These are phyloP conservation scores for Mycena olivaceomarginata DNA, from an alignment of 768 basidiomycete species.

Conservation along the genomic window DNA sequence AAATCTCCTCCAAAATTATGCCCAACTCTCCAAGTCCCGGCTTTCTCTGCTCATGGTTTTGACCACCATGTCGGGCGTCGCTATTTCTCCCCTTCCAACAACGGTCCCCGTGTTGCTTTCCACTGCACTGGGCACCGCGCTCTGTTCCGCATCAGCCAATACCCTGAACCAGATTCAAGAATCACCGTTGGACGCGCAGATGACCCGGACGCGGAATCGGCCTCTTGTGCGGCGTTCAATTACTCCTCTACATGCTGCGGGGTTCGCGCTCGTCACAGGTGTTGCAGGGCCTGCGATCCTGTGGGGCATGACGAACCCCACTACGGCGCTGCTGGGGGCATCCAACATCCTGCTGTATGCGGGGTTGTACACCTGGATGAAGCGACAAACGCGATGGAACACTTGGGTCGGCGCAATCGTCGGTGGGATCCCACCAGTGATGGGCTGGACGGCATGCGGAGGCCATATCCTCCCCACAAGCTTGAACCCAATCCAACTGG, in stretches of 20 bases:
- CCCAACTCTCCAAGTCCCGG: constrained; percentile 88
- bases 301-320: constrained; percentile 89
- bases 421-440: constrained; percentile 93
- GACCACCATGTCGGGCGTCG: constrained; percentile 94
- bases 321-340: constrained; percentile 88
- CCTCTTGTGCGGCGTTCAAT: constrained; percentile 92
- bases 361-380: constrained; percentile 93
- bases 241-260: constrained; percentile 87
- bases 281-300: constrained; percentile 86
- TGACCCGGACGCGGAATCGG: constrained; percentile 91
- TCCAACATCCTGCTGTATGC: constrained; percentile 94
- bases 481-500: constrained; percentile 73
- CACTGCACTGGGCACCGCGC: constrained; percentile 90
- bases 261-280: constrained; percentile 87
- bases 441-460: constrained; percentile 98
- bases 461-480: constrained; percentile 81
- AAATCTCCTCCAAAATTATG: constrained; percentile 63
- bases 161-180: constrained; percentile 96
- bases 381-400: constrained; percentile 86
- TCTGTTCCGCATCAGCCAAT: constrained; percentile 96
- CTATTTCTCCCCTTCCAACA: constrained; percentile 91
- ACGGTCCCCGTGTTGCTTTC: constrained; percentile 90
- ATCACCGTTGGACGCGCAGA: constrained; percentile 97
- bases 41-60: constrained; percentile 92
- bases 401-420: constrained; percentile 98